Evolutionary conservation across 2,329 filamentous ascomycete species (phyloP), one percentile per base, ranked within the genome.

Genomic region (Neofusicoccum sp.): DNA sequence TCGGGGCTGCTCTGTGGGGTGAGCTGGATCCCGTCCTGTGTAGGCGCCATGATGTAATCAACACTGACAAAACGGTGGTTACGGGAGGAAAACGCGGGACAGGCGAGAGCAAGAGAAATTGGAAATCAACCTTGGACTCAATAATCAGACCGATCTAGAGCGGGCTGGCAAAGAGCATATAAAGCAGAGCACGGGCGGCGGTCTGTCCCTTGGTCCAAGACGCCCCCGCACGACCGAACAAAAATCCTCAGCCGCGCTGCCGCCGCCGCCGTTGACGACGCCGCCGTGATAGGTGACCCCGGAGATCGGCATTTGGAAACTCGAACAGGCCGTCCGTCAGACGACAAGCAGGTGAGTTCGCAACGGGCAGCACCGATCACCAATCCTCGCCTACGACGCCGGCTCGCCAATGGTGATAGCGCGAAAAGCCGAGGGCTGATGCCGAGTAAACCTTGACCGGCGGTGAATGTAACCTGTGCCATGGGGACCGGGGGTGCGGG

Each of bases 391-490:
- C 16, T 24, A 40, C 16, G 38, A 28, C 28, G 28, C 38, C 26
- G 26, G 36, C 12, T 4, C 38, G n/a, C 28, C 51, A 56, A 56
- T 43, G 38, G 26, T 14, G 51, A 33, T 33, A 38, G n/a, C 24
- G 38, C 36, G 36, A 38, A 33, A 20, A 56, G 28, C 51, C 51
- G 51, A 43, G 34, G 40, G 28, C 36, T 36, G 26, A 56, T 56
- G 51, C 51, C 36, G 49, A 43, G 26, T 43, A 31, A 31, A 16
- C 51, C 28, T 43, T 36, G 36, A 31, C 28, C n/a, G 36, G 28
- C 34, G 51, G 31, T 43, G n/a, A 16, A 56, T 56, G 51, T 56
- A 56, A 56, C 51, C 51, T 33, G 51, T 56, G 26, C 51, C 38
- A 43, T 33, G 51, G 14, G n/a, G 12, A 33, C 33, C 31, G 26